Evolutionary conservation across 2,329 filamentous ascomycete species (phyloP), one percentile per base, ranked within the genome.

Genomic region (Cladosporium austrohemisphaericum): DNA sequence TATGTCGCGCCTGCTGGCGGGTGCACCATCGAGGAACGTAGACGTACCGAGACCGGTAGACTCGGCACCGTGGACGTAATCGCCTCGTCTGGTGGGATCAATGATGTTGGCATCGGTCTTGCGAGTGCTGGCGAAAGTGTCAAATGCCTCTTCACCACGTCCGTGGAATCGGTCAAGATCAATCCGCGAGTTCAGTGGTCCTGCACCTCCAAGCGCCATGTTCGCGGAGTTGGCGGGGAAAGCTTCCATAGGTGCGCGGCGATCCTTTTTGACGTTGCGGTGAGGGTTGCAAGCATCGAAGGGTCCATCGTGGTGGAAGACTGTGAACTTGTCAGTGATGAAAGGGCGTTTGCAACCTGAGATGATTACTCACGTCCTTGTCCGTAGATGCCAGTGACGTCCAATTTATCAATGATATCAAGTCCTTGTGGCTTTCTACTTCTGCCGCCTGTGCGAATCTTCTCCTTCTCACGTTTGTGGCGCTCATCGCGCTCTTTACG

Each of bases 211-310:
- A 10, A 98, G 72, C 1, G 85, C 84, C 75, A 95, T 97, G 75
- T 98, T 98, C 53, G 87, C 79, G 1, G 90, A 96, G 60, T 87
- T 89, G 62, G 88, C 88, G 18, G 93, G 89, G 69, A 97, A 98
- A 2, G 93, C 93, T 66, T 95, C 85, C 89, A 98, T 96, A 1
- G 93, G 93, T 5, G 93, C 90, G 48, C 86, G 83, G 52, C 84
- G 82, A 62, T 85, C 84, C 60, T 84, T 88, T 64, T 87, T 86
- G 51, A 88, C 84, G 69, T 97, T 98, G 56, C 93, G 88, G 67
- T 95, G 87, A 4, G 93, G 90, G 68, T 95, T 95, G 67, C 93
- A 88, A 16, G 93, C 93, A 69, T 98, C 93, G 62, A 96, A 98
- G 4, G 93, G 93, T 1, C 93, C 93, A 63, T 97, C 93, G 64